phyloP scores from a whole-genome alignment of 139 green algal species.

The Nannochloris sp. region DNA sequence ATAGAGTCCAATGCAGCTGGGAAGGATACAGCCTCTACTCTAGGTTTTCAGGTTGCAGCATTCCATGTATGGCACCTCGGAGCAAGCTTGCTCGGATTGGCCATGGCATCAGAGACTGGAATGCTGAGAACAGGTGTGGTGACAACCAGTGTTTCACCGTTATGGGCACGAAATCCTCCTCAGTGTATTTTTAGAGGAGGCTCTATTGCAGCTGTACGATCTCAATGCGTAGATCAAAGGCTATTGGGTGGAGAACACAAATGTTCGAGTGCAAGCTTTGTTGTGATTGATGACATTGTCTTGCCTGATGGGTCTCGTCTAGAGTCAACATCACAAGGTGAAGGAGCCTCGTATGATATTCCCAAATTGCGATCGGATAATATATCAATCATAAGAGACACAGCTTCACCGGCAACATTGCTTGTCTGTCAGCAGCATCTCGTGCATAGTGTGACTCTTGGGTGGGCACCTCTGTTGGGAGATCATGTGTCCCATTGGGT shows the following conservation, averaged over 20 bases:
- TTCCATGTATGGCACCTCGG: not conserved
- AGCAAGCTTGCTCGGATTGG: not conserved
- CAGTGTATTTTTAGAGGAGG: conserved; percentile 4
- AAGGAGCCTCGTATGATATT: no score
- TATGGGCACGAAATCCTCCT: not conserved
- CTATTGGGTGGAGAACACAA: not conserved
- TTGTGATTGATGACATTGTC: not conserved
- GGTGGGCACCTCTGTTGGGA: not conserved
- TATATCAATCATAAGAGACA: no score
- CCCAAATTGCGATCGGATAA: no score
- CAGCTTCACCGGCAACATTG: not conserved
- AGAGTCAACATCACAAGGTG: no score
- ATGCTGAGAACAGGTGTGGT: not conserved
- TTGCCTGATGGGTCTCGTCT: no score
- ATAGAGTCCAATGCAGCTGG: not conserved
- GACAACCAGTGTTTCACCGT: not conserved
- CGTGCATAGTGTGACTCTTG: not conserved
- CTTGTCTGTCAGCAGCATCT: not conserved
- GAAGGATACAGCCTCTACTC: not conserved
- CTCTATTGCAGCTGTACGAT: not conserved
- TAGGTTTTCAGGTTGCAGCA: not conserved
- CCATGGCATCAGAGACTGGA: not conserved
- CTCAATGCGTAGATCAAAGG: not conserved
- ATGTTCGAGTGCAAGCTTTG: not conserved
- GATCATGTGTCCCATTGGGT: conserved; percentile 1